Percentiles rank a stretch among this genome's conserved stretches.
Conservation (phyloP, 225 moss, liverwort and hornwort species). For the Neckera pumila region DNA sequence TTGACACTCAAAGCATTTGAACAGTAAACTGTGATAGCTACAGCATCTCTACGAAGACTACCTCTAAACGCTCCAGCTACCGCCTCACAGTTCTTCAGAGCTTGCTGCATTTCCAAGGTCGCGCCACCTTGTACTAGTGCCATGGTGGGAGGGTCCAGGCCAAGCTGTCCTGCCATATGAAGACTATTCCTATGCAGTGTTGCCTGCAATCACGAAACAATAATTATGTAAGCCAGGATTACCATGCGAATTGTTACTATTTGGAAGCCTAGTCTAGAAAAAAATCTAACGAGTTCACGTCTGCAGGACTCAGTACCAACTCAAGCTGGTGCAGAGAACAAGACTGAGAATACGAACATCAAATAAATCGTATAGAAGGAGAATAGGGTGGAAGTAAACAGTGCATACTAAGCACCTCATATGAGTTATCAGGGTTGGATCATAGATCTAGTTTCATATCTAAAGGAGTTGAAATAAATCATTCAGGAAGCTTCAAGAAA, state of each 20-base stretch:
- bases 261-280: background rate
- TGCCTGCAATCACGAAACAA: slow-evolving; percentile 39
- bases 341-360: background rate
- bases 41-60: slow-evolving; percentile 36
- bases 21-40: slow-evolving; percentile 70
- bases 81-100: slow-evolving; percentile 73
- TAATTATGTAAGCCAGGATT: background rate
- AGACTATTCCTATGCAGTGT: slow-evolving; percentile 54
- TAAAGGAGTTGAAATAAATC: background rate
- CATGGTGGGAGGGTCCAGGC: slow-evolving; percentile 95
- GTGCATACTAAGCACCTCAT: background rate
- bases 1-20: slow-evolving; percentile 26
- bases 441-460: no score
- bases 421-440: background rate
- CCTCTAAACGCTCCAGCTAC: slow-evolving; percentile 57
- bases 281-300: background rate
- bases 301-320: background rate
- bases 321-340: background rate
- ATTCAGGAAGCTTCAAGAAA: background rate
- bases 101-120: slow-evolving; percentile 58
- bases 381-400: background rate
- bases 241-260: background rate
- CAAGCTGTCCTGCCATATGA: slow-evolving; percentile 92
- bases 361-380: background rate
- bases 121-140: slow-evolving; percentile 54